Evolutionary conservation across 371 early-diverging fungal genomes (phyloP), one percentile per base, ranked within the genome.

Genomic region (Choanephora cucurbitarum): DNA sequence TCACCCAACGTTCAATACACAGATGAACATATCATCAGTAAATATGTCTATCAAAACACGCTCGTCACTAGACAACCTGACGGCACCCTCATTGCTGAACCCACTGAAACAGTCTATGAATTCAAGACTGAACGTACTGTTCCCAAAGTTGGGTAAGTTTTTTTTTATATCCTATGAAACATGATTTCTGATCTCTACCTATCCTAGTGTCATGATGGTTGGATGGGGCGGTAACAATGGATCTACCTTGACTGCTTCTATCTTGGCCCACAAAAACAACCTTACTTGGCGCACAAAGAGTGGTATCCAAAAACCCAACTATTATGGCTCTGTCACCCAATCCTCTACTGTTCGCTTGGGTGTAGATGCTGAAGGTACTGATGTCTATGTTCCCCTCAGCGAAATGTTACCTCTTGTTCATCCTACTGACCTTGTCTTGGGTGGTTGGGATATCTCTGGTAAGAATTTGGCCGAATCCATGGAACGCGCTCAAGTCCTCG

Each of bases 141-240:
- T 52, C 95, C 95, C 47, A 84, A 81, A 55, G 79, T 90, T 60
- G 91, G 91, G 89, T 90, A 83, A 69, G 82, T 77, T 10, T 23
- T 31, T 37, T 23, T 48, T 23, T 17, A n/a, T 28, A 28, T 28
- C 7, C 28, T 3, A 28, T 28, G 28, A 3, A 21, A 37, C 13
- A 32, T 14, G 11, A 18, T n/a, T n/a, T 11, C 9, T 15, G n/a
- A 28, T 45, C 47, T 22, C 21, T 50, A 8, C 17, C 34, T n/a
- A 22, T 37, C 11, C 37, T 66, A 91, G 97, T 69, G 77, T 98
- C 53, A 95, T 98, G 97, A 87, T 98, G 79, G 96, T 98, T 64
- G 98, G 98, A 33, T 94, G 94, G 95, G 97, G 96, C 66, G 98
- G 98, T 60, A 98, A 98, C 89, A 98, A 98, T 79, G 98, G 97